Conservation (phyloP, 2,329 filamentous ascomycete genomes). For the Cladosporium cucumerinum region DNA sequence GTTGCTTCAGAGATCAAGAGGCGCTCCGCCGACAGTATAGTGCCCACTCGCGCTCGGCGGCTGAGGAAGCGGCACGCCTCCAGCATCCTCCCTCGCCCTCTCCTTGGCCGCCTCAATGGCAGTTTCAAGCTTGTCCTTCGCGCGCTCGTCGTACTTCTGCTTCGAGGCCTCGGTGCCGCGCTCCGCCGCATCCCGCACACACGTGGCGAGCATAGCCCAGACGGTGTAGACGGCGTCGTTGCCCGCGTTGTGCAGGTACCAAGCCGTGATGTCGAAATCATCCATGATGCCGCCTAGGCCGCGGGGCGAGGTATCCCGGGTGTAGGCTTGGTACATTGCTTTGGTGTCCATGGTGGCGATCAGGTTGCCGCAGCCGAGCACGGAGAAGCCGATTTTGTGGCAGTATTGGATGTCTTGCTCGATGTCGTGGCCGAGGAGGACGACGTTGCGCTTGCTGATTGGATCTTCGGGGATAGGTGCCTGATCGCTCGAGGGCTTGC, state of each 20-base stretch:
- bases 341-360: conserved; percentile 70
- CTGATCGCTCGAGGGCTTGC: conserved; percentile 24
- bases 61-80: conserved; percentile 24
- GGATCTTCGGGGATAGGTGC: conserved; percentile 18
- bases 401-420: conserved; percentile 67
- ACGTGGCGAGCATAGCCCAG: conserved; percentile 62
- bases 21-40: conserved; percentile 26
- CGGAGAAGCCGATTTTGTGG: conserved; percentile 59
- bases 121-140: conserved; percentile 27
- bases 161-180: conserved; percentile 28
- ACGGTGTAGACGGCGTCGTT: conserved; percentile 39
- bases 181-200: conserved; percentile 42
- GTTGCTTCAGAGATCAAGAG: conserved; percentile 23
- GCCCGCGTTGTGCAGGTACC: conserved; percentile 37
- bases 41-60: conserved; percentile 14
- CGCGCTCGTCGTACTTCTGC: conserved; percentile 26
- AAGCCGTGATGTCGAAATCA: conserved; percentile 59
- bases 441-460: conserved; percentile 54
- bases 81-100: conserved; percentile 40
- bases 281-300: conserved; percentile 61
- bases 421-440: conserved; percentile 78
- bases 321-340: conserved; percentile 63
- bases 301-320: conserved; percentile 47
- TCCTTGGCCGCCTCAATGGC: conserved; percentile 32
- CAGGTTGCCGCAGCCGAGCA: conserved; percentile 53